Conservation (phyloP, 768 basidiomycete genomes). For the Phaeolepiota aurea region DNA sequence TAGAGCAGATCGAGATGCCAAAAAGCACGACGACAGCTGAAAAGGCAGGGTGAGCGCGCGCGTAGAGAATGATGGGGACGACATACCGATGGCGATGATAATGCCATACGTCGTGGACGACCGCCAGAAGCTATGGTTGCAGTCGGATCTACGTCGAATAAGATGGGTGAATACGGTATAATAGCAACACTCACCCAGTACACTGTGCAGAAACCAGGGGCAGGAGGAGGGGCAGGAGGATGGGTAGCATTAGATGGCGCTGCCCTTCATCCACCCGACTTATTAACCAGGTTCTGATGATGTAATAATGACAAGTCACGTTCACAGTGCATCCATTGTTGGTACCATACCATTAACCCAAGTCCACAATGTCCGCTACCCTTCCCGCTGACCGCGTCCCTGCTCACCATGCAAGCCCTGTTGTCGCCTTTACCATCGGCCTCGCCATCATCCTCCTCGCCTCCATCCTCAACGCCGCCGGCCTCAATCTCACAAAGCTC, state of each 20-base stretch:
- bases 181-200: background rate
- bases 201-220: background rate
- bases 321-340: background rate
- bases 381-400: slow-evolving; percentile 1
- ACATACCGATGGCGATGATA: background rate
- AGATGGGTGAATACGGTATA: background rate
- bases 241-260: background rate
- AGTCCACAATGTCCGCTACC: background rate
- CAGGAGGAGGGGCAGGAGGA: background rate
- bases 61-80: background rate
- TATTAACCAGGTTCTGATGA: background rate
- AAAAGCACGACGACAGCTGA: background rate
- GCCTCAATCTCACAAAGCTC: slow-evolving; percentile 91
- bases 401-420: slow-evolving; percentile 32
- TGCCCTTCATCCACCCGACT: background rate
- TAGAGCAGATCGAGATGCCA: background rate
- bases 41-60: background rate
- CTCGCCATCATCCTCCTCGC: slow-evolving; percentile 78
- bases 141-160: background rate
- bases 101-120: background rate
- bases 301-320: background rate
- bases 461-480: slow-evolving; percentile 82
- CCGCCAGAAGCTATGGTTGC: background rate
- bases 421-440: slow-evolving; percentile 75
- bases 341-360: background rate